Evolutionary conservation across 768 basidiomycete genomes (phyloP).

Genomic region (Tylopilus sp.): DNA sequence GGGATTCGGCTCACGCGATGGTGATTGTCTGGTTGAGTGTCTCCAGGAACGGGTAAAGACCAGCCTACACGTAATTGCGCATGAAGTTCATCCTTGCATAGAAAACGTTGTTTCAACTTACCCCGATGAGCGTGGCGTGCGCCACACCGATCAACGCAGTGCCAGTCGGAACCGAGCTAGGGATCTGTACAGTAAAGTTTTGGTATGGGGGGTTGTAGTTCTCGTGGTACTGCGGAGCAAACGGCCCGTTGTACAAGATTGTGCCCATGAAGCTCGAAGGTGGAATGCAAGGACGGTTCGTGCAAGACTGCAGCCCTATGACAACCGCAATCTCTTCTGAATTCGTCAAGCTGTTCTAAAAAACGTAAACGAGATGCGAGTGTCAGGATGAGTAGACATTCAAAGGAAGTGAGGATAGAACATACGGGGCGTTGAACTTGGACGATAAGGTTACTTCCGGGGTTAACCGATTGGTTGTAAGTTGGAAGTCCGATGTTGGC

Average conservation of each 20-base stretch:
- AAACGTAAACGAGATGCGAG: background rate
- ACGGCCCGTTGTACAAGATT: slow-evolving; percentile 48
- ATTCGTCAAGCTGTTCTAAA: slow-evolving; percentile 35
- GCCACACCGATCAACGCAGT: slow-evolving; percentile 35
- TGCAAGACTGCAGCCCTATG: slow-evolving; percentile 42
- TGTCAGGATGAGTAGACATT: background rate
- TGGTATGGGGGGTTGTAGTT: slow-evolving; percentile 37
- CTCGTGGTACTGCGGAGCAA: slow-evolving; percentile 34
- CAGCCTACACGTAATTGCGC: slow-evolving; percentile 28
- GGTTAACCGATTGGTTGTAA: slow-evolving; percentile 23
- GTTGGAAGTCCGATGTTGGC: slow-evolving; percentile 40
- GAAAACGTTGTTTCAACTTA: slow-evolving; percentile 25
- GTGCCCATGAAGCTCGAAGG: slow-evolving; percentile 35
- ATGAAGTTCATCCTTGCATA: background rate
- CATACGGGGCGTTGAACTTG: slow-evolving; percentile 49
- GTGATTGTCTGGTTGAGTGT: slow-evolving; percentile 31
- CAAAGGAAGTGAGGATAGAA: background rate
- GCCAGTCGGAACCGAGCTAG: slow-evolving; percentile 26
- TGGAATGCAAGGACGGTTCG: slow-evolving; percentile 21
- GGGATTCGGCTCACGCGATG: slow-evolving; percentile 12
- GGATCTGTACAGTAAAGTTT: slow-evolving; percentile 44
- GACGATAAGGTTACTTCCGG: slow-evolving; percentile 40
- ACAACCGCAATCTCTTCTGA: slow-evolving; percentile 45
- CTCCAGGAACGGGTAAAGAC: slow-evolving; percentile 28
- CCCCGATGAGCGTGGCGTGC: slow-evolving; percentile 39